Evolutionary conservation across 148 eudicot genomes (phyloP).

Genomic region (Rhododendron simsii): DNA sequence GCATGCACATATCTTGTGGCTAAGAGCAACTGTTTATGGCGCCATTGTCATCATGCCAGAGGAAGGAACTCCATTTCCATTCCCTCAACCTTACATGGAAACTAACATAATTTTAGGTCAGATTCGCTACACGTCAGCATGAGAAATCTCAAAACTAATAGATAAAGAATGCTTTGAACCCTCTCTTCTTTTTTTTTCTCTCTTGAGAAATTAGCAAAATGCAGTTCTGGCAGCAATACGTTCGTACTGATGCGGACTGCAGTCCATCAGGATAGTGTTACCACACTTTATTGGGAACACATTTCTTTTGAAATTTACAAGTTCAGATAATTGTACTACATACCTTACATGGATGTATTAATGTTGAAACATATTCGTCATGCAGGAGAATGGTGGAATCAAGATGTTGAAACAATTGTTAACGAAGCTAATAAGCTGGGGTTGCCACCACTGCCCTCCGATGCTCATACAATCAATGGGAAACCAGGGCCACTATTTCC

Average conservation of each 20-base stretch:
- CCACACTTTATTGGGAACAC: not conserved
- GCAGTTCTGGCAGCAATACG: not conserved
- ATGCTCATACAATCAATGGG: slow-evolving; percentile 62
- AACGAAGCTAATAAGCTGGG: slow-evolving; percentile 42
- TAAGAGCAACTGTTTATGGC: slow-evolving; percentile 58
- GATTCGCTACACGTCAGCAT: not conserved
- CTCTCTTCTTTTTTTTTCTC: not conserved
- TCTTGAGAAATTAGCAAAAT: not conserved
- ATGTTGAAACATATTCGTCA: not conserved
- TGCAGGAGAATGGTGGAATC: slow-evolving; percentile 67
- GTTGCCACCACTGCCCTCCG: slow-evolving; percentile 44
- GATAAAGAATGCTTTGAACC: not conserved
- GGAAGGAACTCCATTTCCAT: slow-evolving; percentile 43
- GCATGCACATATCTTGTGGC: slow-evolving; percentile 58
- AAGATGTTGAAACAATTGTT: slow-evolving; percentile 41
- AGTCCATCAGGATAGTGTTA: not conserved
- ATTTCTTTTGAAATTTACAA: not conserved
- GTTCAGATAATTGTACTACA: not conserved
- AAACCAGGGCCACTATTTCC: slow-evolving; percentile 63
- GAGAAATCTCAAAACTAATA: not conserved
- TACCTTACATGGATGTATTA: not conserved
- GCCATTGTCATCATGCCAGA: slow-evolving; percentile 49
- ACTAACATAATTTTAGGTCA: slow-evolving; percentile 37
- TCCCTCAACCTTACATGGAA: slow-evolving; percentile 47
- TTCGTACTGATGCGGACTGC: not conserved